Evolutionary conservation across 148 eudicot genomes (phyloP), one percentile per base, ranked within the genome.

Genomic region (Camellia lanceoleosa): DNA sequence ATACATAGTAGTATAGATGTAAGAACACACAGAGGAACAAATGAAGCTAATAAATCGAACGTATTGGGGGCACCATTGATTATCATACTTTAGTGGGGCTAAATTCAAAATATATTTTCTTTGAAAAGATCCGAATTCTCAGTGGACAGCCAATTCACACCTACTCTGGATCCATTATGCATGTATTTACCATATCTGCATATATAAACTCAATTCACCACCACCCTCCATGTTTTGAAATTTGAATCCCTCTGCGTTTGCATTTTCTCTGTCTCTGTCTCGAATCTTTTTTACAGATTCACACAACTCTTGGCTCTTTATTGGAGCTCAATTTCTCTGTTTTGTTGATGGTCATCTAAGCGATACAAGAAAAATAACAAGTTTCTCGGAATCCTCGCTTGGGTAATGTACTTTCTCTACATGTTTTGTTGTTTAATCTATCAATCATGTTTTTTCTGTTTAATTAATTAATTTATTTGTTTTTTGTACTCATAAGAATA

Each of bases 341-440:
- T 30, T 84, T 82, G 76, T 82, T 80, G 82, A 80, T 80, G 82
- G 55, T 82, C 85, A 68, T 84, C 83, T 82, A 84, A 84, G 56
- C 56, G 38, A 30, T 43, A 12, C 46, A 61, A 23, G 54, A 61
- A 43, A 54, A 47, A 30, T 30, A 11, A 61, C 13, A 5, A 3
- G 44, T 6, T 46, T 43, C 42, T 60, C 41, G 2, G 30, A 55
- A 30, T 66, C 20, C 5, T 12, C 19, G 58, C 41, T 13, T 71
- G 3, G 3, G 76, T 79, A 60, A 51, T 51, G 68, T 63, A 20
- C 16, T 52, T 44, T 64, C 0, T 16, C 1, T 46, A 16, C 9
- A 42, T 65, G 44, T 20, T 55, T 30, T 60, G 60, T 38, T 30
- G 54, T 41, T 75, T 13, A 3, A 13, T n/a, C 16, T 14, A 42